Conservation (phyloP, 1,284 basidiomycete species). For the Boletus semigastroideus region DNA sequence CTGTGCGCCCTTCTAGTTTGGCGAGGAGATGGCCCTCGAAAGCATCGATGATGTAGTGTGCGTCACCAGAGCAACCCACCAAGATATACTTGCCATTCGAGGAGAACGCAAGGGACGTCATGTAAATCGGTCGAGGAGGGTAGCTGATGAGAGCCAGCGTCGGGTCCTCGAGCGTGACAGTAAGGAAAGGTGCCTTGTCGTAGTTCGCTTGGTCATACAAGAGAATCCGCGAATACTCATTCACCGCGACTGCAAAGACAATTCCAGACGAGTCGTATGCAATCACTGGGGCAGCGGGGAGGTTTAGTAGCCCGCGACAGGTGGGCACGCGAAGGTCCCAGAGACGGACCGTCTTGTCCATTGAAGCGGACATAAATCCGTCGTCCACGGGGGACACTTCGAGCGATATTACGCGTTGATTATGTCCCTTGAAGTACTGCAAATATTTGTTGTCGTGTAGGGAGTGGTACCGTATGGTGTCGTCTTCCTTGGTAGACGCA, state of each 20-base stretch:
- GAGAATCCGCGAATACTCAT: slow-evolving; percentile 80
- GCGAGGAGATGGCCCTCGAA: slow-evolving; percentile 82
- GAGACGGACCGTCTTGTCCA: slow-evolving; percentile 93
- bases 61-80: slow-evolving; percentile 89
- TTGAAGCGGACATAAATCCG: slow-evolving; percentile 91
- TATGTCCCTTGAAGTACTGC: slow-evolving; percentile 95
- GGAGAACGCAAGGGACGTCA: slow-evolving; percentile 91
- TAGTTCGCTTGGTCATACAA: slow-evolving; percentile 89
- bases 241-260: slow-evolving; percentile 92
- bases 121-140: slow-evolving; percentile 85
- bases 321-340: slow-evolving; percentile 89
- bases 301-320: slow-evolving; percentile 72
- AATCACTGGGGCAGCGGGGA: slow-evolving; percentile 77
- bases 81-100: slow-evolving; percentile 88
- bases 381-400: slow-evolving; percentile 94
- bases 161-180: slow-evolving; percentile 79
- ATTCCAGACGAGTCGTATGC: slow-evolving; percentile 90
- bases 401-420: slow-evolving; percentile 83
- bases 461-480: slow-evolving; percentile 93
- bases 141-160: slow-evolving; percentile 70
- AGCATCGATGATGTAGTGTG: slow-evolving; percentile 91
- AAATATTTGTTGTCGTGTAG: slow-evolving; percentile 96
- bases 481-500: slow-evolving; percentile 94
- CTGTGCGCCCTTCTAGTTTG: slow-evolving; percentile 80
- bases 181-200: slow-evolving; percentile 90